phyloP scores from a whole-genome alignment of 2,329 filamentous ascomycete genomes.

The Hysterium pulicare region DNA sequence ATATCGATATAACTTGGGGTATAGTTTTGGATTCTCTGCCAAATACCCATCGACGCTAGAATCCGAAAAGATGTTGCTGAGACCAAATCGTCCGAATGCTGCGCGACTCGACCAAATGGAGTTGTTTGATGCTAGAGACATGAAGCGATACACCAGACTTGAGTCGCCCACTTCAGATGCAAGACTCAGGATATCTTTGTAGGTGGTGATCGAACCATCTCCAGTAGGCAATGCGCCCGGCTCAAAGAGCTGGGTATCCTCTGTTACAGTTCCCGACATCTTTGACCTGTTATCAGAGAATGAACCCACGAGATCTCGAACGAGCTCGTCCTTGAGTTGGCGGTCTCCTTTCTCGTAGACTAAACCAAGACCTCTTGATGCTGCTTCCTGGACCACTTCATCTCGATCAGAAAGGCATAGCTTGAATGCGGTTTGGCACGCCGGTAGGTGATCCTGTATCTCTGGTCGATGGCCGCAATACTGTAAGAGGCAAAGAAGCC shows the following conservation, averaged over 20 bases:
- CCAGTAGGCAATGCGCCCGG: slow-evolving; percentile 85
- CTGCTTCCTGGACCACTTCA: slow-evolving; percentile 92
- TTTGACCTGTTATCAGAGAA: slow-evolving; percentile 76
- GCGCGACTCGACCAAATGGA: slow-evolving; percentile 97
- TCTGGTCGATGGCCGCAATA: slow-evolving; percentile 78
- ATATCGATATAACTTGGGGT: slow-evolving; percentile 91
- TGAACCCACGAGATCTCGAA: slow-evolving; percentile 80
- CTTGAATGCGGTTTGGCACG: slow-evolving; percentile 85
- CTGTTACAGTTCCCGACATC: slow-evolving; percentile 71
- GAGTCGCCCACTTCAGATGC: slow-evolving; percentile 97
- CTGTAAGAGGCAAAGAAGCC: slow-evolving; percentile 88
- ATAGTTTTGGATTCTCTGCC: slow-evolving; percentile 85
- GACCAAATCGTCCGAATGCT: slow-evolving; percentile 88
- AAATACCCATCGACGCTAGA: slow-evolving; percentile 66
- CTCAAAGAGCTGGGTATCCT: slow-evolving; percentile 91
- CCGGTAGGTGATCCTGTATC: slow-evolving; percentile 69
- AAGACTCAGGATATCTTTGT: slow-evolving; percentile 93
- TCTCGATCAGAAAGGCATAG: slow-evolving; percentile 82
- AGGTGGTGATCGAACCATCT: slow-evolving; percentile 88
- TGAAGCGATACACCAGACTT: slow-evolving; percentile 95
- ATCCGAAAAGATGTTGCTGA: slow-evolving; percentile 88
- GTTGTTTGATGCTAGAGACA: slow-evolving; percentile 93
- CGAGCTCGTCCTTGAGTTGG: slow-evolving; percentile 73
- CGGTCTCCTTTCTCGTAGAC: slow-evolving; percentile 92
- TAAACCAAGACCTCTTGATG: slow-evolving; percentile 82